Evolutionary conservation across 169 alveolate species (phyloP).

Genomic region (Perkinsus marinus): DNA sequence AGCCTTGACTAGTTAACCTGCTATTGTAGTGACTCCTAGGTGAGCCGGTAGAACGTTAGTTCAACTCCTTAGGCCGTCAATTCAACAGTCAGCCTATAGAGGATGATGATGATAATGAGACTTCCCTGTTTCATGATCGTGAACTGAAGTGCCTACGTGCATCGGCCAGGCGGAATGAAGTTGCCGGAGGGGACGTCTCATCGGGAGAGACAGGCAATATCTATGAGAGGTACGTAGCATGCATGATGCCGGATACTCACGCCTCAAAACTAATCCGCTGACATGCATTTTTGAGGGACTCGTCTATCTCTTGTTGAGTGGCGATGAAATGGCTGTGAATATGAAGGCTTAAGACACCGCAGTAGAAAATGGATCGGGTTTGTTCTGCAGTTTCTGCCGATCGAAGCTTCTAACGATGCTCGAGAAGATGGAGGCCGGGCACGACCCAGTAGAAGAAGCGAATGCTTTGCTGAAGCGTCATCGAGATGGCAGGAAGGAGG

Average conservation of each 20-base stretch:
- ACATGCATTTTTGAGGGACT: too few species aligned
- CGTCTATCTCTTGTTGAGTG: too few species aligned
- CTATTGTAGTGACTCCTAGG: too few species aligned
- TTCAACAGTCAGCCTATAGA: not conserved
- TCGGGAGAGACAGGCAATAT: not conserved
- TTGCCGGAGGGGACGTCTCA: not conserved
- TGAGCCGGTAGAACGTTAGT: too few species aligned
- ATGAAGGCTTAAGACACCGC: too few species aligned
- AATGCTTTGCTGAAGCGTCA: not conserved
- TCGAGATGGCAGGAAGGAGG: not conserved
- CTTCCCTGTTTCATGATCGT: not conserved
- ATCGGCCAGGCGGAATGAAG: not conserved
- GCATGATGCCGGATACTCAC: too few species aligned
- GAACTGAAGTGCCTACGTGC: not conserved
- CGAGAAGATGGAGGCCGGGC: not conserved
- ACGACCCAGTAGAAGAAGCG: not conserved
- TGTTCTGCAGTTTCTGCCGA: not conserved
- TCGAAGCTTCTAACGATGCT: not conserved
- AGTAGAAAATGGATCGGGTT: too few species aligned
- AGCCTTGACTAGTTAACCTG: too few species aligned
- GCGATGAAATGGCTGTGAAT: too few species aligned
- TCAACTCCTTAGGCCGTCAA: not conserved
- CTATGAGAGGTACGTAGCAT: not conserved
- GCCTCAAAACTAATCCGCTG: too few species aligned
- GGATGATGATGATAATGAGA: not conserved